Evolutionary conservation across 371 early-diverging fungal species (phyloP).

Genomic region (Gilbertella persicaria): DNA sequence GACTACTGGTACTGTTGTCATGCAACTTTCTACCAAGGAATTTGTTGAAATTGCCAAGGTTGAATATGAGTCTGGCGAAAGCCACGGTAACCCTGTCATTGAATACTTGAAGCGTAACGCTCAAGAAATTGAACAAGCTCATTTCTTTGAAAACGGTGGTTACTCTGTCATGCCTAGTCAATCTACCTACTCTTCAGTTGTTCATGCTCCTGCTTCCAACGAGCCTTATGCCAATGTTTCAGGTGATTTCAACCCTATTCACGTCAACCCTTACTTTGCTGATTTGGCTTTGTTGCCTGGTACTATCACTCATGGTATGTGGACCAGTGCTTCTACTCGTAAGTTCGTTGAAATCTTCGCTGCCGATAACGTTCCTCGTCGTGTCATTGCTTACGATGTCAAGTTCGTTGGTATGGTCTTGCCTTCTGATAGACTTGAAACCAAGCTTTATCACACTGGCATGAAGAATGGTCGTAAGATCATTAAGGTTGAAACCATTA

Average conservation of each 20-base stretch:
- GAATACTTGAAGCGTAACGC: conserved; percentile 83
- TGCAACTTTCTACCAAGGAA: conserved; percentile 86
- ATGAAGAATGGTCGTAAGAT: conserved; percentile 97
- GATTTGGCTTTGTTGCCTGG: conserved; percentile 90
- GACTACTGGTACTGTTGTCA: conserved; percentile 80
- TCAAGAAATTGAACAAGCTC: conserved; percentile 79
- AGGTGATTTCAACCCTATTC: conserved; percentile 95
- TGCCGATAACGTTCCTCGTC: conserved; percentile 92
- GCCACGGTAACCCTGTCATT: conserved; percentile 80
- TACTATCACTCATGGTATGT: conserved; percentile 98
- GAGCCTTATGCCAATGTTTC: conserved; percentile 88
- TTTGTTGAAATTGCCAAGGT: conserved; percentile 84
- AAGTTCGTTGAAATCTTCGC: conserved; percentile 94
- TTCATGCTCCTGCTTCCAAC: conserved; percentile 82
- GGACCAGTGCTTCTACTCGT: conserved; percentile 94
- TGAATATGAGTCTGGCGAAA: conserved; percentile 73
- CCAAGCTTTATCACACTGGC: conserved; percentile 91
- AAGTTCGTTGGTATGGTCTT: conserved; percentile 86
- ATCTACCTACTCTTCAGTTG: conserved; percentile 81
- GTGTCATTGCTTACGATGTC: conserved; percentile 82
- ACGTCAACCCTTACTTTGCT: conserved; percentile 96
- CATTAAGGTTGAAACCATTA: conserved; percentile 90
- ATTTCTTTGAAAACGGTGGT: conserved; percentile 85
- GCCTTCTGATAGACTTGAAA: conserved; percentile 84
- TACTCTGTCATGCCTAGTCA: conserved; percentile 91